phyloP scores from a whole-genome alignment of 2,329 filamentous ascomycete genomes.

The Venturia pyrina region DNA sequence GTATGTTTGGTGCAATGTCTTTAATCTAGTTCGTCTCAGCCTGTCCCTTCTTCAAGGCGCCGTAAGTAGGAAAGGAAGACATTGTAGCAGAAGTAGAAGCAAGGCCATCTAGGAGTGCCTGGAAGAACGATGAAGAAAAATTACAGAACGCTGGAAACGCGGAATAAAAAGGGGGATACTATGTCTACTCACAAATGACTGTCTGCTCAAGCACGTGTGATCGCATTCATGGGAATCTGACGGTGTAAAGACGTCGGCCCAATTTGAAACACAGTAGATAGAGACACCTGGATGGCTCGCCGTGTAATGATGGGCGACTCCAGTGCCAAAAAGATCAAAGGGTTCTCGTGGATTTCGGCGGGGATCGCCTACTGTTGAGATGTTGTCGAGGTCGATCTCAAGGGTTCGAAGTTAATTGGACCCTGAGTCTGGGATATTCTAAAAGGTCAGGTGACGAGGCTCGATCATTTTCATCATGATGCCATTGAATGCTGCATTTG shows the following conservation, averaged over 20 bases:
- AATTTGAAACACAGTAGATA: neutral
- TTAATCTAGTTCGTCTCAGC: constrained; percentile 6
- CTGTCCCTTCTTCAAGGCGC: neutral
- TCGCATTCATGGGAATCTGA: neutral
- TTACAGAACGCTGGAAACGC: neutral
- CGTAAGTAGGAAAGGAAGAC: constrained; percentile 7
- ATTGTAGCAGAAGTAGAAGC: neutral
- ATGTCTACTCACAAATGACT: constrained; percentile 5
- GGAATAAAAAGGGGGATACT: neutral
- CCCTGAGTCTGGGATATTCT: neutral
- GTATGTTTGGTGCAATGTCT: constrained; percentile 10
- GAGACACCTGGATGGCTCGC: neutral
- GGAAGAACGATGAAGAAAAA: neutral
- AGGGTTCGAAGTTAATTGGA: neutral
- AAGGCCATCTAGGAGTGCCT: neutral
- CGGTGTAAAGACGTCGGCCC: neutral
- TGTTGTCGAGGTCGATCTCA: neutral
- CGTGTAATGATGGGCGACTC: neutral
- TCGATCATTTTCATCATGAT: neutral
- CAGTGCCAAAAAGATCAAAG: neutral
- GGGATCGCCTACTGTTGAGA: neutral
- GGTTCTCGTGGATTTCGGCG: neutral
- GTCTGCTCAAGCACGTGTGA: neutral
- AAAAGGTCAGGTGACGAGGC: neutral
- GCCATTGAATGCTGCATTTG: too few species aligned